Evolutionary conservation across 1,284 basidiomycete genomes (phyloP), one percentile per base, ranked within the genome.

Genomic region (Chondrostereum purpureum): DNA sequence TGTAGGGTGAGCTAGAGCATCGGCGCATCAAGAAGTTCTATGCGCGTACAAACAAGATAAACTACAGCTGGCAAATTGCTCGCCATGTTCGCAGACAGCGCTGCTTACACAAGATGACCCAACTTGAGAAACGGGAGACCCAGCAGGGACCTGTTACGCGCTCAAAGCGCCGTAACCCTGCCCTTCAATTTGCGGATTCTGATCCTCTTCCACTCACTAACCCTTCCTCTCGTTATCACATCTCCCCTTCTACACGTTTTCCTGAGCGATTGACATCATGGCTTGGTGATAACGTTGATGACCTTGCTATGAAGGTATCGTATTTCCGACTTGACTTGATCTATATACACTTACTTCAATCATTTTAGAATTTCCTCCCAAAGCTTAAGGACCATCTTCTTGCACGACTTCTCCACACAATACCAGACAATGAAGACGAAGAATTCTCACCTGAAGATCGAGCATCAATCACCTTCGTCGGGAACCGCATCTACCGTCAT

Each of bases 351-450:
- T n/a, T n/a, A 12, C 22, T 5, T 33, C 5, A n/a, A 11, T 42
- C 23, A 42, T n/a, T 17, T 11, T 20, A 57, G 53, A 17, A 53
- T 35, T 67, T 65, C 42, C 10, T 60, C 0, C 49, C 45, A 0
- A 55, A 56, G 13, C 53, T 68, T 0, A 55, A 65, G 44, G 54
- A 58, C 22, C 62, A 68, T 39, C 34, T 67, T 0, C 50, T 67
- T 0, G 53, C 39, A 1, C 44, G 55, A 0, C 44, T 66, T 33
- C 41, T 53, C 3, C 47, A 42, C 12, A 48, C 42, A 12, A 24
- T 47, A 14, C 60, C 61, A 24, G 52, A 64, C 40, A 58, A 59
- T 0, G 57, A 66, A 27, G 56, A 56, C 11, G 47, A 53, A 3
- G 39, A 46, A 4, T 64, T 60, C 33, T 51, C 62, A 3, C 45